phyloP scores from a whole-genome alignment of 2,329 filamentous ascomycete genomes.

The Cercospora sp. region DNA sequence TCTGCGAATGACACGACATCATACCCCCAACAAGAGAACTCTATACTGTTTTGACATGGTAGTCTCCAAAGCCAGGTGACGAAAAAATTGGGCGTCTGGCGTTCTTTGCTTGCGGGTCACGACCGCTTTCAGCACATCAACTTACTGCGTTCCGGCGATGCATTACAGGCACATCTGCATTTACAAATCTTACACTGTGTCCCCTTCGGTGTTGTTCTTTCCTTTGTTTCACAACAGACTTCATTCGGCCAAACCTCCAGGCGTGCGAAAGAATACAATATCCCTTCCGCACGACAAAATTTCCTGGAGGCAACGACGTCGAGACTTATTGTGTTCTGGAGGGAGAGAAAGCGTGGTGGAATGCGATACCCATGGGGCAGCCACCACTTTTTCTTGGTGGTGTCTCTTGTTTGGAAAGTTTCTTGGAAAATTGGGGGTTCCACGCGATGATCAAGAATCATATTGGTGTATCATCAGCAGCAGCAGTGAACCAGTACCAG shows the following conservation, averaged over 20 bases:
- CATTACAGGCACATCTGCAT: slow-evolving; percentile 12
- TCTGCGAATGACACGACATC: slow-evolving; percentile 6
- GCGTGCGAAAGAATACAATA: not conserved
- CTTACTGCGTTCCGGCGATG: slow-evolving; percentile 11
- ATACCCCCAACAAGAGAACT: slow-evolving; percentile 4
- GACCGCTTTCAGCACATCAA: not conserved
- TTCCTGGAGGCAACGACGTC: not conserved
- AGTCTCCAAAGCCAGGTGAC: not conserved
- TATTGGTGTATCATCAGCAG: not conserved
- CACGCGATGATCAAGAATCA: not conserved
- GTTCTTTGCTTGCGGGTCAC: not conserved
- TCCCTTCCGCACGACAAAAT: not conserved
- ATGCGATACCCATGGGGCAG: not conserved
- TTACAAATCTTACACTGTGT: not conserved
- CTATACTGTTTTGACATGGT: not conserved
- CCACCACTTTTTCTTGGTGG: not conserved
- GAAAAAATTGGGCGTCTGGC: slow-evolving; percentile 1
- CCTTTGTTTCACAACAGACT: not conserved
- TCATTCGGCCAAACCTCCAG: not conserved
- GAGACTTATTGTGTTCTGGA: not conserved
- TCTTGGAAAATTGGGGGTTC: not conserved
- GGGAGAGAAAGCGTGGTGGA: not conserved
- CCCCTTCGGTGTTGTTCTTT: not conserved
- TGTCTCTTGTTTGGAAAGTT: not conserved
- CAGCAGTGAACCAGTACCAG: not conserved